Conservation (phyloP, 2,329 filamentous ascomycete species). For the Fusarium fujikuroi region DNA sequence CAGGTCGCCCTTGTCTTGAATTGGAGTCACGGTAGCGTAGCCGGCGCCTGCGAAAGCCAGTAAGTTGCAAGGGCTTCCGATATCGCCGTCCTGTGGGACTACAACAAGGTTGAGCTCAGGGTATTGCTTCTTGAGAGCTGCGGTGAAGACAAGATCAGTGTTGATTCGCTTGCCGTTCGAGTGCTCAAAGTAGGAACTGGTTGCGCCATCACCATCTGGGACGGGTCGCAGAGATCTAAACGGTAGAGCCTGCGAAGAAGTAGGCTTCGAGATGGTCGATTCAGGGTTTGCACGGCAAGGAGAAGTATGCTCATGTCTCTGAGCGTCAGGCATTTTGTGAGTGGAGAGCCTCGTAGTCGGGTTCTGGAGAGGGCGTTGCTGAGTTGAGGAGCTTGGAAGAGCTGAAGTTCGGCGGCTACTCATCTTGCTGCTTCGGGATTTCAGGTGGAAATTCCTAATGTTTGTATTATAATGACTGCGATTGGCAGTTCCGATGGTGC, state of each 20-base stretch:
- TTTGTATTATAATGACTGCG: rapidly evolving
- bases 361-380: not conserved
- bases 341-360: not conserved
- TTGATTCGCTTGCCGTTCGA: not conserved
- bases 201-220: not conserved
- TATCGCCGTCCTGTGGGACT: not conserved
- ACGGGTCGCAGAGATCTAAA: not conserved
- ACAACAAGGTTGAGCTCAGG: not conserved
- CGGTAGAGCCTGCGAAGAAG: not conserved
- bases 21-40: not conserved
- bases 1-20: not conserved
- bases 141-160: not conserved
- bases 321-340: rapidly evolving
- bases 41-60: not conserved
- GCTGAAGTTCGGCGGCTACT: not conserved
- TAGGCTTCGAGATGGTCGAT: rapidly evolving
- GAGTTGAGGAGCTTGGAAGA: not conserved
- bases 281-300: too few species aligned
- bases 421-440: not conserved
- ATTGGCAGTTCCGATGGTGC: rapidly evolving
- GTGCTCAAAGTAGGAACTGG: not conserved
- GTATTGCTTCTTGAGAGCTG: not conserved
- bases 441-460: rapidly evolving
- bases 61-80: not conserved
- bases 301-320: not conserved